phyloP scores from a whole-genome alignment of 2,329 filamentous ascomycete species.

The Neofusicoccum umdonicola region DNA sequence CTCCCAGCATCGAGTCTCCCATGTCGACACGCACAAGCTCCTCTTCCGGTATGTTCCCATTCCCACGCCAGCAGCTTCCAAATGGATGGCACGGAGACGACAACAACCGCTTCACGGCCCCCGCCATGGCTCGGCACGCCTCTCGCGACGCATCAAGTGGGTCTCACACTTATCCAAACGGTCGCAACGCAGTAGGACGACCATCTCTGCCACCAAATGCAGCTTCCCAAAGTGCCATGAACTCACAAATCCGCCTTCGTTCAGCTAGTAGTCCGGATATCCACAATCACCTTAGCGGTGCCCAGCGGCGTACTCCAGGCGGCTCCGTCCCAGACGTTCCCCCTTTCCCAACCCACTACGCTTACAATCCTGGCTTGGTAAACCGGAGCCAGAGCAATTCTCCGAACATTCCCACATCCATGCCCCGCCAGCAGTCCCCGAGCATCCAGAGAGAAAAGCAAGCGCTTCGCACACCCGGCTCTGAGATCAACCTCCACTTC shows the following conservation, averaged over 20 bases:
- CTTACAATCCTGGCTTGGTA: slow-evolving; percentile 59
- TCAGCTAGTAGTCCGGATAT: slow-evolving; percentile 97
- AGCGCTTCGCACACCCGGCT: slow-evolving; percentile 14
- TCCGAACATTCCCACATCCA: slow-evolving; percentile 62
- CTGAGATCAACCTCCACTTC: slow-evolving; percentile 37
- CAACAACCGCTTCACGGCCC: slow-evolving; percentile 80
- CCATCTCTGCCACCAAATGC: slow-evolving; percentile 73
- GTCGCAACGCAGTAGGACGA: slow-evolving; percentile 65
- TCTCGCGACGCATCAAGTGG: slow-evolving; percentile 72
- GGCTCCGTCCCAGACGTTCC: slow-evolving; percentile 43
- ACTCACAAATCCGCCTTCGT: slow-evolving; percentile 69
- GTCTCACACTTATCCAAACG: slow-evolving; percentile 61
- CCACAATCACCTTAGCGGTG: slow-evolving; percentile 62
- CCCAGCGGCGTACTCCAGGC: slow-evolving; percentile 52
- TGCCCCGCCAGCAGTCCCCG: slow-evolving; percentile 70
- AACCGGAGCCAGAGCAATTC: slow-evolving; percentile 81
- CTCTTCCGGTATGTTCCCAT: slow-evolving; percentile 74
- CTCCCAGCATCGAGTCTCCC: slow-evolving; percentile 76
- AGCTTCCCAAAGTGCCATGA: slow-evolving; percentile 44
- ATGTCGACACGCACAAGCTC: slow-evolving; percentile 71
- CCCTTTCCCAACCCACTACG: slow-evolving; percentile 57
- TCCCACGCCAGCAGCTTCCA: slow-evolving; percentile 71
- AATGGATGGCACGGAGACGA: slow-evolving; percentile 67
- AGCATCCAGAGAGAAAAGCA: slow-evolving; percentile 58
- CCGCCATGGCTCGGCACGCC: slow-evolving; percentile 77